phyloP scores from a whole-genome alignment of 257 asterid genomes.

The Phtheirospermum japonicum region DNA sequence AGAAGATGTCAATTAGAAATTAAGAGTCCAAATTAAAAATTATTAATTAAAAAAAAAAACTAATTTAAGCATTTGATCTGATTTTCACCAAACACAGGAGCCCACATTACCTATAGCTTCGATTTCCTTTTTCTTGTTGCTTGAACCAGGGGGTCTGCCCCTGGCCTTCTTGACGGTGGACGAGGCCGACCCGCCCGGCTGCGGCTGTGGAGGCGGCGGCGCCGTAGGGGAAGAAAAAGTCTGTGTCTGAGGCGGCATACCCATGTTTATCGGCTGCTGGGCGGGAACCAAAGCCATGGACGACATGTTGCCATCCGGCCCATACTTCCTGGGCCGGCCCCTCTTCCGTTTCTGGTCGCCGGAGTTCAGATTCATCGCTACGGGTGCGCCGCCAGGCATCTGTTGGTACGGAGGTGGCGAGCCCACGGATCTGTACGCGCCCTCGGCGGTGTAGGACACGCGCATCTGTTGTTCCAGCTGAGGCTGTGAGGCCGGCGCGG shows the following conservation, averaged over 20 bases:
- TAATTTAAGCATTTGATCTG: conserved; percentile 14
- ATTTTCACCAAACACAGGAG: background rate
- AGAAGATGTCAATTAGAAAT: conserved; percentile 8
- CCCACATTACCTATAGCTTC: conserved; percentile 42
- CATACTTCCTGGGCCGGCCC: conserved; percentile 57
- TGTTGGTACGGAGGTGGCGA: conserved; percentile 35
- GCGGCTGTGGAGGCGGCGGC: conserved; percentile 25
- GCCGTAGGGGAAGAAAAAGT: conserved; percentile 37
- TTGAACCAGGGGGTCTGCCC: conserved; percentile 59
- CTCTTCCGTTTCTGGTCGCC: conserved; percentile 47
- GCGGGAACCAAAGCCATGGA: conserved; percentile 26
- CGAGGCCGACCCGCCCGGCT: conserved; percentile 36
- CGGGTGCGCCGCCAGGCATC: conserved; percentile 18
- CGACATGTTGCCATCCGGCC: conserved; percentile 41
- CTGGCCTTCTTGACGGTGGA: conserved; percentile 43
- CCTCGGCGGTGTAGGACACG: conserved; percentile 32
- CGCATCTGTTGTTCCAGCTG: conserved; percentile 38
- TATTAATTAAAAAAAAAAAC: background rate
- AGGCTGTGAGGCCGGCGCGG: conserved; percentile 26
- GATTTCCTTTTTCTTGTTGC: conserved; percentile 38
- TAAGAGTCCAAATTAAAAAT: conserved; percentile 9
- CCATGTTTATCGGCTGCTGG: conserved; percentile 26
- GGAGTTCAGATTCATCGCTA: conserved; percentile 33
- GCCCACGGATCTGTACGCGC: conserved; percentile 23
- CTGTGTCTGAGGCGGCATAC: conserved; percentile 28